Conservation (phyloP, 1,284 basidiomycete species). For the Hortiboletus rubellus region DNA sequence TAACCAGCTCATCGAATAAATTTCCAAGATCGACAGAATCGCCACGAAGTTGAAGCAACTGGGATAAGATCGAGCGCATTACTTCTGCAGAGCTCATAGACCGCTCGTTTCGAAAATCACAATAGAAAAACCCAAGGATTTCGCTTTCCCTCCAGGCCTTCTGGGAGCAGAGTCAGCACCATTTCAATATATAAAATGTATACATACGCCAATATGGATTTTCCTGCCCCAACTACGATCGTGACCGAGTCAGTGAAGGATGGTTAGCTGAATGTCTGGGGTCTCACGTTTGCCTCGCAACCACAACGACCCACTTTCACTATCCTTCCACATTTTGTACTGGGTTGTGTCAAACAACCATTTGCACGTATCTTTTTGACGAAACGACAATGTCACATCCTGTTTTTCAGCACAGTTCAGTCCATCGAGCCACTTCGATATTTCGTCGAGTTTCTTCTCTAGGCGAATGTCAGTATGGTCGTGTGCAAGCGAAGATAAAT, state of each 20-base stretch:
- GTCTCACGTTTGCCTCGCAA: conserved; percentile 5
- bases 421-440: conserved; percentile 7
- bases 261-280: too few relatives aligned
- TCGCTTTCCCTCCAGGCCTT: not conserved
- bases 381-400: not conserved
- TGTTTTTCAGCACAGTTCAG: conserved; percentile 4
- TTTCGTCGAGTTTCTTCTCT: not conserved
- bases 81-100: not conserved
- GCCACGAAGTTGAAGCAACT: not conserved
- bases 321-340: conserved; percentile 1
- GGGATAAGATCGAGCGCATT: conserved; percentile 4
- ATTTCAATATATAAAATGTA: not conserved
- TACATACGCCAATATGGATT: conserved; percentile 2
- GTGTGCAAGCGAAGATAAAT: not conserved
- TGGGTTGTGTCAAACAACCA: conserved; percentile 2
- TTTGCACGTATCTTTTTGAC: not conserved
- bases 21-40: not conserved
- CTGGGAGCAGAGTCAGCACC: not conserved
- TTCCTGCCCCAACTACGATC: not conserved
- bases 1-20: not conserved
- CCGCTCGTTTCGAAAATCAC: not conserved
- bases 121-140: conserved; percentile 1
- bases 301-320: not conserved
- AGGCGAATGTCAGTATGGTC: not conserved
- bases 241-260: not conserved